phyloP scores from a whole-genome alignment of 805 yeast genomes.

The Candida arabinofermentans region DNA sequence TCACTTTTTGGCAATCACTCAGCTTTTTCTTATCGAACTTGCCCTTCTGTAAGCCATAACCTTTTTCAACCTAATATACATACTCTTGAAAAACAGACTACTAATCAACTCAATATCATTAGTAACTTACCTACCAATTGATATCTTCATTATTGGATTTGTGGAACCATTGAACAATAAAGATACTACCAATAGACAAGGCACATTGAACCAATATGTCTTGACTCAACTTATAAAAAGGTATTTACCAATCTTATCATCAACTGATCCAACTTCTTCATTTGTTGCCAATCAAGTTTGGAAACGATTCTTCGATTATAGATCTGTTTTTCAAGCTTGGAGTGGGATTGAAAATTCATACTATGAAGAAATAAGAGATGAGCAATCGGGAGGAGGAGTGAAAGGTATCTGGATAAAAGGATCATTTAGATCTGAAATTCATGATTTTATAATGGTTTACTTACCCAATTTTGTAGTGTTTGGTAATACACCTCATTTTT shows the following conservation, averaged over 20 bases:
- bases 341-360: constrained; percentile 33
- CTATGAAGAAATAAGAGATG: constrained; percentile 16
- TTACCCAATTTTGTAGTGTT: constrained; percentile 42
- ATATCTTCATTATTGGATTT: constrained; percentile 24
- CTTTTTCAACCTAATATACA: no score
- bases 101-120: no score
- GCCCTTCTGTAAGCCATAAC: constrained; percentile 22
- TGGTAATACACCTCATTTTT: constrained; percentile 36
- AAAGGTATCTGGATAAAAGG: constrained; percentile 27
- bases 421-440: constrained; percentile 30
- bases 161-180: constrained; percentile 31
- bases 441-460: constrained; percentile 41
- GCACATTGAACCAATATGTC: constrained; percentile 27
- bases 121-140: constrained; percentile 22
- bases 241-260: constrained; percentile 9
- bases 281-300: constrained; percentile 30
- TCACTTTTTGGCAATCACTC: constrained; percentile 16
- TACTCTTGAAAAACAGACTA: no score
- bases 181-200: constrained; percentile 26
- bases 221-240: constrained; percentile 16
- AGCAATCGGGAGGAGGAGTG: neutral
- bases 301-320: constrained; percentile 28
- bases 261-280: constrained; percentile 20
- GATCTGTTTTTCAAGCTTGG: constrained; percentile 31
- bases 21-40: constrained; percentile 16